Base-by-base conservation (phyloP, 352 stramenopile species). In the Pelagophyceae sp. region DNA sequence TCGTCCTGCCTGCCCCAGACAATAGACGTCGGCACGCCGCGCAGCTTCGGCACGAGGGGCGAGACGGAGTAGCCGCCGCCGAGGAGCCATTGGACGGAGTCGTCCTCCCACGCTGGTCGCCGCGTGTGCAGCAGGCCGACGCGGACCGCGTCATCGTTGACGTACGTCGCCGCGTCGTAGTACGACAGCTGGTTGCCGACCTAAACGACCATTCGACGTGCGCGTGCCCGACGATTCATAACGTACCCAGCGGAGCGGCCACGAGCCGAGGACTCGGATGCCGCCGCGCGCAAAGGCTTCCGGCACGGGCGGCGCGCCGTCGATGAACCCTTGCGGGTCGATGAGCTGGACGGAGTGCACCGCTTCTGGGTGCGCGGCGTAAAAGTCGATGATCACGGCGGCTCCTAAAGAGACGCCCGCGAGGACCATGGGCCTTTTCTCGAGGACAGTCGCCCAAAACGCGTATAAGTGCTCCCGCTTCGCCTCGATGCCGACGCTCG, bases 321-420 rank as follows among this genome's bases (percentile, higher is more conserved):
- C 89, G 25, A 93, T 89, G 77, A 92, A 93, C 72, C 86, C 87
- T 80, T 91, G 89, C 0, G 87, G 88, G 76, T 93, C 89, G 64
- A 94, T 87, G 11, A 93, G 78, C 63, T 92, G 81, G 11, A 89
- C 77, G 37, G 83, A 86, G 29, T 85, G 71, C 17, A 75, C 65
- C 15, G 77, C 77, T 63, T 81, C 81, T 33, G 84, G 79, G 79
- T 84, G 84, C 15, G 84, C 80, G n/a, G 78, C 50, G 11, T 86
- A 85, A 67, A 91, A 87, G 82, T 94, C 87, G 80, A 94, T 89
- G 27, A 85, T 85, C 11, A 89, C 87, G 15, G 87, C 88, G 76
- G 87, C 89, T 37, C 89, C 89, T 32, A 94, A 83, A 72, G 81
- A 88, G n/a, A 87, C 88, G 31, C 88, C 88, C 35, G 83, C 87